Conservation (phyloP, 345 rosid species). For the Citrus unshiu region DNA sequence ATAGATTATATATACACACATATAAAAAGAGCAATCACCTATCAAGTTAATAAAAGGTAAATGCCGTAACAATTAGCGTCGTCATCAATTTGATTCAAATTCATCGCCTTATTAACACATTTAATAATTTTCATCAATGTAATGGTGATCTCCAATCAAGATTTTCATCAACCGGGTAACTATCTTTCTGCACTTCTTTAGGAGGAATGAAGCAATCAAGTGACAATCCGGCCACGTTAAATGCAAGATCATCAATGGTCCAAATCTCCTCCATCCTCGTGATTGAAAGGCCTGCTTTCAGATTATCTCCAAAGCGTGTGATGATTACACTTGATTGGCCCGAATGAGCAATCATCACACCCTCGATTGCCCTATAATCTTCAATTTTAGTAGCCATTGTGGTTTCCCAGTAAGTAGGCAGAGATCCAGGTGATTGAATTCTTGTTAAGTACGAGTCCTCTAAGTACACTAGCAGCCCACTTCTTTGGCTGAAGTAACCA, state of each 20-base stretch:
- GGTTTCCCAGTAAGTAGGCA: slow-evolving; percentile 93
- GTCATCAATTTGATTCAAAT: too few species aligned
- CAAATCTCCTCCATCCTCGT: slow-evolving; percentile 87
- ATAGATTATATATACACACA: background rate
- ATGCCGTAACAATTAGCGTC: background rate
- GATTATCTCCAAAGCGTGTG: slow-evolving; percentile 76
- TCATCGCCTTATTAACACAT: background rate
- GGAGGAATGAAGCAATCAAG: slow-evolving; percentile 89
- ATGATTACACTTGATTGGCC: slow-evolving; percentile 75
- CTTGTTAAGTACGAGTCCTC: slow-evolving; percentile 72
- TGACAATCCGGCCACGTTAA: slow-evolving; percentile 77
- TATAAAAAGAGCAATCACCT: background rate
- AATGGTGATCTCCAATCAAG: slow-evolving; percentile 37
- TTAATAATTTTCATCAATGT: background rate
- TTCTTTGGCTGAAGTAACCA: slow-evolving; percentile 94
- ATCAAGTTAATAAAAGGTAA: background rate
- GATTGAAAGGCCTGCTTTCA: slow-evolving; percentile 63
- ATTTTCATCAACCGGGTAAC: slow-evolving; percentile 20
- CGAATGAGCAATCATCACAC: slow-evolving; percentile 79
- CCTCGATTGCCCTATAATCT: slow-evolving; percentile 68
- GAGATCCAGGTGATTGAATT: slow-evolving; percentile 78
- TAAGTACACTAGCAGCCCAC: slow-evolving; percentile 62
- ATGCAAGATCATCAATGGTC: slow-evolving; percentile 82
- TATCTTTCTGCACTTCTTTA: slow-evolving; percentile 50
- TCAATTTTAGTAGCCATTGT: slow-evolving; percentile 70